These are phyloP conservation scores for Sporothrix globosa DNA, from an alignment of 2,329 filamentous ascomycete genomes.

Conservation along the genomic window DNA sequence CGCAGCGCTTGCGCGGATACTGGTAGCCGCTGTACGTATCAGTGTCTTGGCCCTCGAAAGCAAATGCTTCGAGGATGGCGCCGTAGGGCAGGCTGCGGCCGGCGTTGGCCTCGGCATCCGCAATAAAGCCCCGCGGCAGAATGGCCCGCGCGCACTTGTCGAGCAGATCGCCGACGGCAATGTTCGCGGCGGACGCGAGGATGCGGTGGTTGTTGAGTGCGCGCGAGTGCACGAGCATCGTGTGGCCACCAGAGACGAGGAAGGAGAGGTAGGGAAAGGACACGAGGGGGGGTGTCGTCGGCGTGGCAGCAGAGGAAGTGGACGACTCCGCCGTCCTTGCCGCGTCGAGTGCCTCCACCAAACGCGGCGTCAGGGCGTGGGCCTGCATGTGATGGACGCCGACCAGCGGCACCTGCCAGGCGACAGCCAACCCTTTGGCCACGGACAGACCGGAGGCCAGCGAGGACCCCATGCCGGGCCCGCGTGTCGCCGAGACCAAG, in stretches of 20 bases:
- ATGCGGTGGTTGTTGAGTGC: conserved; percentile 70
- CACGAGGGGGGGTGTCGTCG: neutral
- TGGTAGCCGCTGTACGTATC: conserved; percentile 56
- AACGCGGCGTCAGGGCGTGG: conserved; percentile 83
- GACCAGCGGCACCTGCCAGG: conserved; percentile 80
- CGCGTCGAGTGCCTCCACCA: conserved; percentile 59
- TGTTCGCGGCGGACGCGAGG: conserved; percentile 73
- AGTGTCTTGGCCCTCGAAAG: conserved; percentile 59
- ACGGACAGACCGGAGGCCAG: conserved; percentile 77
- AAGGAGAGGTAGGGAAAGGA: conserved; percentile 84
- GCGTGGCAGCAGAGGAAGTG: no score
- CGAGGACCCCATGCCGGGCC: conserved; percentile 83
- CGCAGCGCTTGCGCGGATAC: conserved; percentile 59
- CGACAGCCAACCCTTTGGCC: conserved; percentile 83
- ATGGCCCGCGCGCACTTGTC: conserved; percentile 84
- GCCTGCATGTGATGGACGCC: conserved; percentile 98
- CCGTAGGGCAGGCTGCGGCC: conserved; percentile 73
- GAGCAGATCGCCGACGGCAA: conserved; percentile 85
- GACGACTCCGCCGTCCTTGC: neutral
- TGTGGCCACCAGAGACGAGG: conserved; percentile 90
- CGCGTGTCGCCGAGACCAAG: conserved; percentile 85
- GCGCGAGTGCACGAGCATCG: conserved; percentile 76
- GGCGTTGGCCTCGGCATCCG: conserved; percentile 46
- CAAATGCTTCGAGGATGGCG: conserved; percentile 75
- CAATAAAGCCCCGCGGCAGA: conserved; percentile 64